phyloP scores from a whole-genome alignment of 768 basidiomycete genomes.

The Mrakia hoshinonis region DNA sequence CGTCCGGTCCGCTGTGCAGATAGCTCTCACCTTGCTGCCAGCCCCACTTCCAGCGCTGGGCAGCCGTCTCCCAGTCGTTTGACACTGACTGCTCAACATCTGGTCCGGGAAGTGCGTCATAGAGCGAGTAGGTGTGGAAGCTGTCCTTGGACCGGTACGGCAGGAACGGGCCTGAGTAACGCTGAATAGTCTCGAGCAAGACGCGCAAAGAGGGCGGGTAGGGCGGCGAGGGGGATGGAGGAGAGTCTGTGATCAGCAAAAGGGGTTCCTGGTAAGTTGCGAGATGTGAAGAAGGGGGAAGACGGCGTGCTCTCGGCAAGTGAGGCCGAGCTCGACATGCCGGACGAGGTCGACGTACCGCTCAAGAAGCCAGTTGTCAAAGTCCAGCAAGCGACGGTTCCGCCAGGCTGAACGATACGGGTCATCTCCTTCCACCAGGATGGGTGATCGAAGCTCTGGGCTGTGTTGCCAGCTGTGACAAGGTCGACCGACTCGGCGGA shows the following conservation, averaged over 20 bases:
- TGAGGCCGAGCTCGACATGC: neutral
- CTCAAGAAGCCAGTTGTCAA: constrained; percentile 20
- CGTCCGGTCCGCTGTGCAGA: neutral
- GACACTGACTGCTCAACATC: neutral
- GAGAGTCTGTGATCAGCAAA: neutral
- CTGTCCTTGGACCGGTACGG: constrained; percentile 17
- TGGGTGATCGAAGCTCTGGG: constrained; percentile 21
- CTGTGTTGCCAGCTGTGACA: constrained; percentile 20
- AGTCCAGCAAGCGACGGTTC: constrained; percentile 7
- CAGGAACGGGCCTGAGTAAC: constrained; percentile 15
- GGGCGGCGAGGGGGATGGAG: neutral
- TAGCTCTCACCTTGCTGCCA: constrained; percentile 13
- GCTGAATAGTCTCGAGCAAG: constrained; percentile 15
- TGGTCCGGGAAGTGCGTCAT: constrained; percentile 21
- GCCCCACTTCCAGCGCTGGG: constrained; percentile 15
- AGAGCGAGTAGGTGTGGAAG: constrained; percentile 15
- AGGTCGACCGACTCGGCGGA: constrained; percentile 6
- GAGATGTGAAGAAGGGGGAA: neutral
- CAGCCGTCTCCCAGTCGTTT: neutral
- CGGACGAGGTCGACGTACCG: no score
- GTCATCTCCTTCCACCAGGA: constrained; percentile 21
- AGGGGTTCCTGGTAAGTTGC: no score
- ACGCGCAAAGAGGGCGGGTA: neutral
- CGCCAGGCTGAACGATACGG: constrained; percentile 16
- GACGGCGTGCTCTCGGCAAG: no score